A percentile compares a stretch with the other conserved stretches of the same genome.
These are phyloP conservation scores for Nigrospora sphaerica DNA, from an alignment of 2,329 filamentous ascomycete species.

Conservation along the genomic window DNA sequence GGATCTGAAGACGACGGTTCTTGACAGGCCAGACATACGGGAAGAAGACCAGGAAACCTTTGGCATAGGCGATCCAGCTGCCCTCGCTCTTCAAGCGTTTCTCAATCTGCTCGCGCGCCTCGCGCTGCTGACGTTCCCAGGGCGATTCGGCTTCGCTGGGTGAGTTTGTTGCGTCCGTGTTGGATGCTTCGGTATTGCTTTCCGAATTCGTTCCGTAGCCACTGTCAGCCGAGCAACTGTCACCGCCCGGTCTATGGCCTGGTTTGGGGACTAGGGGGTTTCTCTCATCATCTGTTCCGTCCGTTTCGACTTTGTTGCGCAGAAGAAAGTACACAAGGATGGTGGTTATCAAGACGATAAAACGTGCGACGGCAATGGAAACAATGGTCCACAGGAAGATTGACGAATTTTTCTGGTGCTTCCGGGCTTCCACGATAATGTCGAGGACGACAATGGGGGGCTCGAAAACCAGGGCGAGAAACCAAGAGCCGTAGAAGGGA, in stretches of 20 bases:
- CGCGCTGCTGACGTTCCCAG: conserved; percentile 46
- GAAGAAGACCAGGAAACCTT: conserved; percentile 68
- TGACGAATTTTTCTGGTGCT: conserved; percentile 2
- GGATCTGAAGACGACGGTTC: conserved; percentile 58
- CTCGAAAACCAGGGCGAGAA: conserved; percentile 52
- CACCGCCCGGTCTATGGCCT: conserved; percentile 18
- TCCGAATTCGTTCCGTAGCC: conserved; percentile 37
- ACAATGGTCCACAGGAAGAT: conserved; percentile 20
- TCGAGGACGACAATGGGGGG: conserved; percentile 33
- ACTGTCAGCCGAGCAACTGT: conserved; percentile 20
- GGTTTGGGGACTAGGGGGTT: conserved; percentile 48
- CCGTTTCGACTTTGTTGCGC: conserved; percentile 9
- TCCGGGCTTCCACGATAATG: conserved; percentile 13
- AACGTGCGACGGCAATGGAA: conserved; percentile 22
- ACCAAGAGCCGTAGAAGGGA: conserved; percentile 57
- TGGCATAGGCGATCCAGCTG: conserved; percentile 71
- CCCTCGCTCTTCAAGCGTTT: conserved; percentile 68
- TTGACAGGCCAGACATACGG: conserved; percentile 73
- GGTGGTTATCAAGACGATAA: conserved; percentile 19
- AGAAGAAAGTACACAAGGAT: conserved; percentile 19
- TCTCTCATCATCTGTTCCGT: conserved; percentile 41
- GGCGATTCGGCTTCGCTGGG: conserved; percentile 40
- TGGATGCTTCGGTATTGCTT: conserved; percentile 20
- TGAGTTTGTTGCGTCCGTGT: conserved; percentile 20
- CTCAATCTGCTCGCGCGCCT: conserved; percentile 50